These are phyloP conservation scores for Cucurbitaria berberidis DNA, from an alignment of 2,329 filamentous ascomycete genomes.

Conservation along the genomic window DNA sequence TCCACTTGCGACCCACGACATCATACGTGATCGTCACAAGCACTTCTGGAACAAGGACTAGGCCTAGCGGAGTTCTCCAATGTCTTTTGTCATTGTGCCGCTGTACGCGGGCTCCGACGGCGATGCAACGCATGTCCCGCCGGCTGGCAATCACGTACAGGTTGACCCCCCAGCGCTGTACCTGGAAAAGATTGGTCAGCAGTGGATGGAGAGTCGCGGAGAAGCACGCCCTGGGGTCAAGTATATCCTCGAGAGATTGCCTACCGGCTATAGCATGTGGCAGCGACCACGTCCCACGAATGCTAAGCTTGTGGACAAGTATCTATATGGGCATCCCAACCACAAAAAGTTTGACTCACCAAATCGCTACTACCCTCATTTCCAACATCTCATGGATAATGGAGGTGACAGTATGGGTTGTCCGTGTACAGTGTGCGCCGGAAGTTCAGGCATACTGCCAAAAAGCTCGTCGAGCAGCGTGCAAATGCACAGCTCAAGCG, in stretches of 20 bases:
- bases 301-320: conserved; percentile 57
- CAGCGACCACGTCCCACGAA: conserved; percentile 55
- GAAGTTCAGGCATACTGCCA: conserved; percentile 25
- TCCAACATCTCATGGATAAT: conserved; percentile 61
- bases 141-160: conserved; percentile 30
- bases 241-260: conserved; percentile 61
- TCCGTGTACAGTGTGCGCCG: conserved; percentile 57
- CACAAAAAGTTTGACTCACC: conserved; percentile 60
- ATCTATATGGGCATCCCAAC: conserved; percentile 63
- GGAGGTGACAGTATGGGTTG: conserved; percentile 52
- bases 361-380: conserved; percentile 63
- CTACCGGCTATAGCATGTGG: conserved; percentile 61
- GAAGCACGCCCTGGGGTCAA: conserved; percentile 44
- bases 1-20: neutral
- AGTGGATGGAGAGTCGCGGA: conserved; percentile 56
- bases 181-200: conserved; percentile 54
- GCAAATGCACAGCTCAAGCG: conserved; percentile 6
- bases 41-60: neutral
- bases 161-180: conserved; percentile 53
- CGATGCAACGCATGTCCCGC: conserved; percentile 39
- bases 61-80: neutral
- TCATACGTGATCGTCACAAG: too few relatives aligned
- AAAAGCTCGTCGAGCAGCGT: conserved; percentile 14
- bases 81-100: conserved; percentile 28
- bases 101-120: conserved; percentile 43